Evolutionary conservation across 768 basidiomycete species (phyloP).

Genomic region (Bullera alba): DNA sequence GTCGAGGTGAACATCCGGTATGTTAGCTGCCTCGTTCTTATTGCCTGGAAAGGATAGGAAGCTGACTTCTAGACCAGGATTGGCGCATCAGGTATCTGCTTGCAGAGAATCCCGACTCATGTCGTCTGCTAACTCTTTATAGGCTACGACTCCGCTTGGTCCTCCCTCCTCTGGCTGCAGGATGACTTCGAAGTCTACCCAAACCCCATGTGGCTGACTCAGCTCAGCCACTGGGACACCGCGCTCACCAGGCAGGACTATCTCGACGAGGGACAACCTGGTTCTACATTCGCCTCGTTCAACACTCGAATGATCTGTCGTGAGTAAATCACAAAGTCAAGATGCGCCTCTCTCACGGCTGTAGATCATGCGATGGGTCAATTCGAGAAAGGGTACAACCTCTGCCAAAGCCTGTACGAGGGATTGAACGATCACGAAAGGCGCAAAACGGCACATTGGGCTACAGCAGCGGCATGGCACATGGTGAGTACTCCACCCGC

Average conservation of each 20-base stretch:
- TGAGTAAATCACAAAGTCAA: conserved; percentile 12
- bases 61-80: too few relatives aligned
- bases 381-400: conserved; percentile 31
- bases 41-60: neutral
- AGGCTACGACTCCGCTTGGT: conserved; percentile 39
- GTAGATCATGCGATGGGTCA: conserved; percentile 39
- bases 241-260: conserved; percentile 27
- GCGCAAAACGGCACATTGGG: conserved; percentile 39
- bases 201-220: conserved; percentile 36
- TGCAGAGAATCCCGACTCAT: neutral
- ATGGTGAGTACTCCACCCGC: conserved; percentile 32
- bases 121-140: neutral
- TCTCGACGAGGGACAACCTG: conserved; percentile 14
- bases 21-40: neutral
- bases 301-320: conserved; percentile 39
- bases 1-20: conserved; percentile 28
- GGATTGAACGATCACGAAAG: conserved; percentile 33
- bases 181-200: conserved; percentile 30
- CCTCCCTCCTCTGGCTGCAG: conserved; percentile 23
- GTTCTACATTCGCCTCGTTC: conserved; percentile 25
- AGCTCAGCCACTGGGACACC: conserved; percentile 31
- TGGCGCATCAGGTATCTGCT: conserved; percentile 8
- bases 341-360: neutral
- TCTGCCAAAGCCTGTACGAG: conserved; percentile 34
- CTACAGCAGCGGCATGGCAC: conserved; percentile 41